Evolutionary conservation across 1,139 yeast species (phyloP).

Genomic region (Candida anutae): DNA sequence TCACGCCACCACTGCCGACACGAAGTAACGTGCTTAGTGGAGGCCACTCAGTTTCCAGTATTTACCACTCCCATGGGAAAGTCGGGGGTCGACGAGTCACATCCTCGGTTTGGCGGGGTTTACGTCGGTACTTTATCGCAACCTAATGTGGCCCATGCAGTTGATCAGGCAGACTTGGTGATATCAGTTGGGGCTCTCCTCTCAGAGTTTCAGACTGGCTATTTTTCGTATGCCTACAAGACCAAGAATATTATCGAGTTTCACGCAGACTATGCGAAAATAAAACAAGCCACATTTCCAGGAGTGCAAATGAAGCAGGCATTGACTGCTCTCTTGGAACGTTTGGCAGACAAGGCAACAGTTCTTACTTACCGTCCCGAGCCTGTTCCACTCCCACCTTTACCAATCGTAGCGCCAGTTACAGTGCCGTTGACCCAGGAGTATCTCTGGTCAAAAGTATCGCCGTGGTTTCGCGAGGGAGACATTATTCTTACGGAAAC

Average conservation of each 20-base stretch:
- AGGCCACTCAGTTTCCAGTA: conserved; percentile 70
- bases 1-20: conserved; percentile 62
- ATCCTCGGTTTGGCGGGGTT: conserved; percentile 77
- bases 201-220: conserved; percentile 87
- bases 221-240: conserved; percentile 74
- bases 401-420: conserved; percentile 5
- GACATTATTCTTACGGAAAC: conserved; percentile 32
- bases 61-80: conserved; percentile 91
- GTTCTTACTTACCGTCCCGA: conserved; percentile 34
- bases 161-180: conserved; percentile 70
- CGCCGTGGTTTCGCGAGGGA: conserved; percentile 27
- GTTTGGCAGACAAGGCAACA: conserved; percentile 13
- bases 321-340: conserved; percentile 39
- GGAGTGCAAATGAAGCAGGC: conserved; percentile 73
- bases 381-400: conserved; percentile 37
- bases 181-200: conserved; percentile 75
- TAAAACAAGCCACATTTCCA: conserved; percentile 68
- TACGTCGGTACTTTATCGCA: conserved; percentile 75
- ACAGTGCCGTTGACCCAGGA: conserved; percentile 21
- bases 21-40: conserved; percentile 58
- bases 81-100: conserved; percentile 66
- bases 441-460: conserved; percentile 28
- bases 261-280: conserved; percentile 82
- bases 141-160: conserved; percentile 69
- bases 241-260: conserved; percentile 78